Evolutionary conservation across 345 rosid genomes (phyloP).

Genomic region (Eucalyptus camaldulensis): DNA sequence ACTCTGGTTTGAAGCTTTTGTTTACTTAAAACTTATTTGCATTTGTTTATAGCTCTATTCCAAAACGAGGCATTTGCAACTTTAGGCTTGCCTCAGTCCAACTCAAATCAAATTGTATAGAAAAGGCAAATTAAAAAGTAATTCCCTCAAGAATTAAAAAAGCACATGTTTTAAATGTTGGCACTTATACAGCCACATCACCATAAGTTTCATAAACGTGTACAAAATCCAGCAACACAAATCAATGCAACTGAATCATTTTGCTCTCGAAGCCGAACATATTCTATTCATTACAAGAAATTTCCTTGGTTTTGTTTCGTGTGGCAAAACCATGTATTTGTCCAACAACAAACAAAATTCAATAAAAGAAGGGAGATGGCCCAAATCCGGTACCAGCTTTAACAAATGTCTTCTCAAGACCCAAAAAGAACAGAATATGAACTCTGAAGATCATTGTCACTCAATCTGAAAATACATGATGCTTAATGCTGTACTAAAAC

Average conservation of each 20-base stretch:
- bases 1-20: neutral
- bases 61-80: neutral
- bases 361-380: neutral
- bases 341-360: neutral
- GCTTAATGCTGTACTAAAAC: slow-evolving; percentile 51
- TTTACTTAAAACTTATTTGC: neutral
- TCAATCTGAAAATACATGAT: slow-evolving; percentile 51
- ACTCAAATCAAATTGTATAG: neutral
- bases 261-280: neutral
- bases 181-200: neutral
- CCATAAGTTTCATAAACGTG: neutral
- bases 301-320: neutral
- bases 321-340: neutral
- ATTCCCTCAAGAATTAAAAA: neutral
- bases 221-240: neutral
- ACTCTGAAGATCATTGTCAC: neutral
- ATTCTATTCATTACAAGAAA: neutral
- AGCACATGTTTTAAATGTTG: neutral
- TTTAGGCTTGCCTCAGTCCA: neutral
- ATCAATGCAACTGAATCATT: neutral
- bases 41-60: neutral
- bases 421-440: neutral
- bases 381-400: neutral
- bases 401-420: neutral
- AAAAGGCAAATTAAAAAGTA: neutral